Percentiles rank a stretch among this genome's conserved stretches.
These are phyloP conservation scores for Chaetomium tenue DNA, from an alignment of 495 filamentous ascomycete genomes.

Conservation along the genomic window DNA sequence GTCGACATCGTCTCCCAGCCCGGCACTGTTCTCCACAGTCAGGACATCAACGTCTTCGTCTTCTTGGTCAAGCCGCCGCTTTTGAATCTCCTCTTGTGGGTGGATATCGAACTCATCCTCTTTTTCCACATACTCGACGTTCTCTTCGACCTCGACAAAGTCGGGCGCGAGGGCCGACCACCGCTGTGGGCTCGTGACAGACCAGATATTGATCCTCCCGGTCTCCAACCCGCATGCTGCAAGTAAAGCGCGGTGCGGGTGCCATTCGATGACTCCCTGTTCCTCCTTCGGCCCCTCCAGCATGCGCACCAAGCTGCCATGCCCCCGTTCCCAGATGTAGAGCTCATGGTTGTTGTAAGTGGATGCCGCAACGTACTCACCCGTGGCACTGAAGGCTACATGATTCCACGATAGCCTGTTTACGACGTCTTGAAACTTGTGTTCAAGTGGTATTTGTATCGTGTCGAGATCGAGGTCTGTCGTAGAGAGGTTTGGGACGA, in stretches of 20 bases:
- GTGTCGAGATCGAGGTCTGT: constrained; percentile 61
- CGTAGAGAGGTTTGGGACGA: constrained; percentile 54
- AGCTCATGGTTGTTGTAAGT: constrained; percentile 97
- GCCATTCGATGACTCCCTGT: constrained; percentile 93
- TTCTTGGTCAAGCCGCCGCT: constrained; percentile 81
- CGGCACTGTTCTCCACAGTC: constrained; percentile 66
- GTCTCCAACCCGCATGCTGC: constrained; percentile 87
- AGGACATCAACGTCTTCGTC: constrained; percentile 84
- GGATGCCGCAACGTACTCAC: constrained; percentile 88
- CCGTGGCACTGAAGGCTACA: constrained; percentile 86
- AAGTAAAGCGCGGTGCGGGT: constrained; percentile 82
- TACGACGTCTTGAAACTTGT: constrained; percentile 97
- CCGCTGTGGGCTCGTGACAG: constrained; percentile 83
- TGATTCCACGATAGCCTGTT: constrained; percentile 95
- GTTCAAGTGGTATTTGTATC: constrained; percentile 86
- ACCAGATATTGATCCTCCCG: constrained; percentile 89
- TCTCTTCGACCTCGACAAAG: constrained; percentile 97
- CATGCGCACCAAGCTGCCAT: constrained; percentile 94
- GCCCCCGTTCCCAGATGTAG: constrained; percentile 94
- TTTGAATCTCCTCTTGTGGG: constrained; percentile 90
- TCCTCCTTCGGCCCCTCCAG: constrained; percentile 94
- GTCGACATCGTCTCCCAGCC: constrained; percentile 55
- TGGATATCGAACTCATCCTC: constrained; percentile 99
- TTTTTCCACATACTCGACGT: constrained; percentile 89
- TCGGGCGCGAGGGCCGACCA: constrained; percentile 97